Evolutionary conservation across 768 basidiomycete genomes (phyloP).

Genomic region (Suillus cothurnatus): DNA sequence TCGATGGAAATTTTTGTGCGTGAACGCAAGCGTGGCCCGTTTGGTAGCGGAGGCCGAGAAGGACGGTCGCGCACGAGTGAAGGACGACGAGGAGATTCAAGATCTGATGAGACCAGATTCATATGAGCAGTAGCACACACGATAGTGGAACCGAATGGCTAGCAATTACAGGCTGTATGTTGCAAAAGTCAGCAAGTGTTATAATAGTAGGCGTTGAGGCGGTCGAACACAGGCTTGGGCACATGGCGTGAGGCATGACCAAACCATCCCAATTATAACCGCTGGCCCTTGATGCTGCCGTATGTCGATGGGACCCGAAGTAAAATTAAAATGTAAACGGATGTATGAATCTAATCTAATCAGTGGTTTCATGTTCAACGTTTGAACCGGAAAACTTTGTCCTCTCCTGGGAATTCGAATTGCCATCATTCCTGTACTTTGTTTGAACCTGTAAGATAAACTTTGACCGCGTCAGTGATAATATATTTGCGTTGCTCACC

Average conservation of each 20-base stretch:
- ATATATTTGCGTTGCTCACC: not conserved
- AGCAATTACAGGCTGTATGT: not conserved
- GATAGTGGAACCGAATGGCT: not conserved
- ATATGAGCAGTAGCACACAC: slow-evolving; percentile 7
- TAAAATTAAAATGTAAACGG: slow-evolving; percentile 1
- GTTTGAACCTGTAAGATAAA: not conserved
- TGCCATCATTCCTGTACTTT: not conserved
- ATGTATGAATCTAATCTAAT: slow-evolving; percentile 11
- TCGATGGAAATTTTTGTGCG: slow-evolving; percentile 19
- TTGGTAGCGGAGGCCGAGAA: slow-evolving; percentile 16
- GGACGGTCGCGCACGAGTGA: slow-evolving; percentile 27
- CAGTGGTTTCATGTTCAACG: not conserved
- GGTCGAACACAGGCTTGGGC: slow-evolving; percentile 10
- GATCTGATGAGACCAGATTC: slow-evolving; percentile 18
- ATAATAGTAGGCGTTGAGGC: slow-evolving; percentile 5
- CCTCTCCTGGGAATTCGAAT: not conserved
- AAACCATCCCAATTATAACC: slow-evolving; percentile 13
- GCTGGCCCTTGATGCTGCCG: not conserved
- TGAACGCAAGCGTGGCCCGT: slow-evolving; percentile 25
- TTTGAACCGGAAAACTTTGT: not conserved
- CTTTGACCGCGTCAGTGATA: not conserved
- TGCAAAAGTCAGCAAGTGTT: not conserved
- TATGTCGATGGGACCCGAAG: slow-evolving; percentile 5
- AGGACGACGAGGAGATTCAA: slow-evolving; percentile 14
- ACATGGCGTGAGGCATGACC: slow-evolving; percentile 7